These are phyloP conservation scores for Orbilia quercus DNA, from an alignment of 2,329 filamentous ascomycete genomes.

Conservation along the genomic window DNA sequence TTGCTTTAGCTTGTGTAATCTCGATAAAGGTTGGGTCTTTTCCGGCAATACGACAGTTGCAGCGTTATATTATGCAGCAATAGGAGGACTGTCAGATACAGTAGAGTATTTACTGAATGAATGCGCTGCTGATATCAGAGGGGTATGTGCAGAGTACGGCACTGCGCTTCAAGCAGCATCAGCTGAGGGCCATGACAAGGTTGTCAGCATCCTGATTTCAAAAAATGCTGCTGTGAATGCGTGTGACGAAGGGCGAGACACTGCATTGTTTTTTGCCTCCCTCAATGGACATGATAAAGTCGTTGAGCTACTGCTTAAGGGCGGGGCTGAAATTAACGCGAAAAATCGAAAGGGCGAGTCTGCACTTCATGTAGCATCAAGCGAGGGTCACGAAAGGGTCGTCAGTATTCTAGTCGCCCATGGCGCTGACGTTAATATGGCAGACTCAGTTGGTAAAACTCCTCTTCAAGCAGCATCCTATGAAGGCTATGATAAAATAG, in stretches of 20 bases:
- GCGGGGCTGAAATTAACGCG: too few relatives aligned
- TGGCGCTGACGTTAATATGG: too few relatives aligned
- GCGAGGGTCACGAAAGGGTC: not conserved
- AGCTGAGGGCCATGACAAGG: slow-evolving; percentile 44
- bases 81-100: not conserved
- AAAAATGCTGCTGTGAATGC: slow-evolving; percentile 52
- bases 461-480: not conserved
- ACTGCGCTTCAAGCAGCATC: slow-evolving; percentile 4
- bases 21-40: not conserved
- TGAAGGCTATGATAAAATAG: not conserved
- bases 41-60: not conserved
- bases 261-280: slow-evolving; percentile 29
- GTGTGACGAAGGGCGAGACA: slow-evolving; percentile 28
- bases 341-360: too few relatives aligned
- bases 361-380: not conserved
- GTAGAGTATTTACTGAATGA: not conserved
- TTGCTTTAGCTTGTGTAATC: slow-evolving; percentile 14
- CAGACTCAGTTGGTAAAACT: not conserved
- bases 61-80: slow-evolving; percentile 32
- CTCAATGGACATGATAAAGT: not conserved
- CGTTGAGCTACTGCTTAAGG: too few relatives aligned
- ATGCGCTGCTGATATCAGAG: slow-evolving; percentile 12
- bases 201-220: slow-evolving; percentile 51
- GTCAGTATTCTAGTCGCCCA: too few relatives aligned
- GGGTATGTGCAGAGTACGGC: not conserved